Conservation (phyloP, 2,329 filamentous ascomycete genomes). For the Aspergillus thermomutatus region DNA sequence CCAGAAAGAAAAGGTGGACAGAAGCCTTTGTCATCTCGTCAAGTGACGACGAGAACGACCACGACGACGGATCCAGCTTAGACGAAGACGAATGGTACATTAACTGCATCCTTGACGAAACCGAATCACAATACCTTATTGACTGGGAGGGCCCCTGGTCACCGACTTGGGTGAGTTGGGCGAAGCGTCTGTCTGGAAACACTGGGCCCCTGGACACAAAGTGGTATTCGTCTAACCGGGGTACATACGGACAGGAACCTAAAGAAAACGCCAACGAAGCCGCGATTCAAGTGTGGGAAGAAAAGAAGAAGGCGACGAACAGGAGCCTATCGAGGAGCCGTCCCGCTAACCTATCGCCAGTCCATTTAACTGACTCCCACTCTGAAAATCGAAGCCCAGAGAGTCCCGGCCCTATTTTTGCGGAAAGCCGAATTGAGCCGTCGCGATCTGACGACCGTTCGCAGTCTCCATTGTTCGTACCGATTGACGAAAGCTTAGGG, state of each 20-base stretch:
- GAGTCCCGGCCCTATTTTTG: not conserved
- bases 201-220: not conserved
- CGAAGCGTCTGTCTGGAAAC: not conserved
- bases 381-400: conserved; percentile 1
- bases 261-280: conserved; percentile 32
- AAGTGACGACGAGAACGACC: conserved; percentile 13
- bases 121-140: conserved; percentile 33
- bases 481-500: conserved; percentile 4
- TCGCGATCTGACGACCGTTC: not conserved
- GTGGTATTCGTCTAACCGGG: not conserved
- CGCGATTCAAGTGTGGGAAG: conserved; percentile 29
- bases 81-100: conserved; percentile 34
- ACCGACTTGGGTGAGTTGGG: conserved; percentile 36
- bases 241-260: conserved; percentile 25
- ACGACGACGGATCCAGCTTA: conserved; percentile 8
- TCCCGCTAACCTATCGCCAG: conserved; percentile 5
- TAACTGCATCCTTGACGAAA: conserved; percentile 36
- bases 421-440: not conserved
- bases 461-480: conserved; percentile 19
- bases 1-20: conserved; percentile 8
- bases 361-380: not conserved
- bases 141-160: conserved; percentile 37
- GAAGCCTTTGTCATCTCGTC: conserved; percentile 7
- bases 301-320: conserved; percentile 16
- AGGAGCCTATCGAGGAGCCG: conserved; percentile 2